Evolutionary conservation across 371 early-diverging fungal genomes (phyloP), one percentile per base, ranked within the genome.

Genomic region (Lichtheimia ornata): DNA sequence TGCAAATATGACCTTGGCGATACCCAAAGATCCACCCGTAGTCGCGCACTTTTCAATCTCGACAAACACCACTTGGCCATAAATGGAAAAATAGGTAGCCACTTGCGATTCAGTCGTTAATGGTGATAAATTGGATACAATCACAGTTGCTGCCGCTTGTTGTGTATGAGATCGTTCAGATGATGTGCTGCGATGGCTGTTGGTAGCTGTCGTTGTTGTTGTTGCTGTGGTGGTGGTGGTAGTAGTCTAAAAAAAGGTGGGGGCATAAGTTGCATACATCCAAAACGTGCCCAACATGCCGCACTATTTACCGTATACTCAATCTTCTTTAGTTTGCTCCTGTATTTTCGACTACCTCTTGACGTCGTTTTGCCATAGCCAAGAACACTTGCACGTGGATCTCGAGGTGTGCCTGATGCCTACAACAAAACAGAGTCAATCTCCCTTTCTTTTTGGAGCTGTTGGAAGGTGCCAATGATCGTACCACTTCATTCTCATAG

Each of bases 11-110:
- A 83, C 83, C 27, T 72, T 72, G 14, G 82, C 85, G 45, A 85
- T 70, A 20, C 85, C 85, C 20, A 85, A 73, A 5, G 84, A 82
- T 6, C 74, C 75, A 12, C 84, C 84, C 5, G 85, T 83, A 25
- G 70, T 73, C 20, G 84, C 80, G 51, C 75, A 72, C 59, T 77
- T 74, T 52, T 83, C 83, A 56, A 85, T 81, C 28, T 75, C 63
- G 27, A 83, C 83, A 40, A 61, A 61, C 44, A 74, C 60, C 3
- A 85, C 83, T 56, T 79, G 71, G 2, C 85, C 84, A 64, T 84
- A 85, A 22, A 82, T 71, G 50, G 85, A 83, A 58, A 85, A 81
- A 43, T 70, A 69, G 1, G 84, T 80, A 15, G 64, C 70, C 14
- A 80, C 69, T 56, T 80, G 77, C 6, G 72, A 35, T 59, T 74